Conservation (phyloP, 352 stramenopile species). For the Sclerospora graminicola region DNA sequence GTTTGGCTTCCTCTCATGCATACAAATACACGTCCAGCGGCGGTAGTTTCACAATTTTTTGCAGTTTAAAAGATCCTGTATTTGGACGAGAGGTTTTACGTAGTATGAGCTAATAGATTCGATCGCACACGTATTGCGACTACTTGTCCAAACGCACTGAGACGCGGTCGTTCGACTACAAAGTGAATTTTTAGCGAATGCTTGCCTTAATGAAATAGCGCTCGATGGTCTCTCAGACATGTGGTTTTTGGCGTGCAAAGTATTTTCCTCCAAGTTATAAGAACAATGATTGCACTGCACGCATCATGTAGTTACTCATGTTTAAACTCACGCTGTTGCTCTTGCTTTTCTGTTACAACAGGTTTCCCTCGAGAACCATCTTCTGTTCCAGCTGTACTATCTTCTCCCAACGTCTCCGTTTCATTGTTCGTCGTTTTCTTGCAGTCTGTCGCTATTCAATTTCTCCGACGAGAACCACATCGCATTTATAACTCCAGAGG, state of each 20-base stretch:
- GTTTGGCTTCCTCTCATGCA: no score
- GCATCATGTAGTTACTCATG: slow-evolving; percentile 69
- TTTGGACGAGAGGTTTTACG: no score
- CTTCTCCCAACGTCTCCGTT: slow-evolving; percentile 14
- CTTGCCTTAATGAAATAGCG: slow-evolving; percentile 90
- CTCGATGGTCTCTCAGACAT: slow-evolving; percentile 91
- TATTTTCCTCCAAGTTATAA: slow-evolving; percentile 85
- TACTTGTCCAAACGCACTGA: slow-evolving; percentile 85
- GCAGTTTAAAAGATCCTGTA: no score
- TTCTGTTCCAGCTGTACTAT: slow-evolving; percentile 9
- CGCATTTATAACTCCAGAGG: slow-evolving; percentile 49
- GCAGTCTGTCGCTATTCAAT: slow-evolving; percentile 1
- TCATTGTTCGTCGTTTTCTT: slow-evolving; percentile 19
- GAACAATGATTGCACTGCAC: slow-evolving; percentile 73
- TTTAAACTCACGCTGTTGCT: slow-evolving; percentile 58
- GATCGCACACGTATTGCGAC: slow-evolving; percentile 62
- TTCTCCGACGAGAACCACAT: slow-evolving; percentile 19
- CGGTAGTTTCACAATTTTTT: no score
- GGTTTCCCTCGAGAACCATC: not conserved
- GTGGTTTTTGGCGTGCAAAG: no score
- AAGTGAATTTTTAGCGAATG: slow-evolving; percentile 83
- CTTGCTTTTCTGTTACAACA: slow-evolving; percentile 33
- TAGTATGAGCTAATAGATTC: slow-evolving; percentile 59
- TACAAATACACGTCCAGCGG: no score
- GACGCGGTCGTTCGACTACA: slow-evolving; percentile 96